Evolutionary conservation across 192 early-diverging fungal genomes (phyloP).

Genomic region (Coemansia sp.): DNA sequence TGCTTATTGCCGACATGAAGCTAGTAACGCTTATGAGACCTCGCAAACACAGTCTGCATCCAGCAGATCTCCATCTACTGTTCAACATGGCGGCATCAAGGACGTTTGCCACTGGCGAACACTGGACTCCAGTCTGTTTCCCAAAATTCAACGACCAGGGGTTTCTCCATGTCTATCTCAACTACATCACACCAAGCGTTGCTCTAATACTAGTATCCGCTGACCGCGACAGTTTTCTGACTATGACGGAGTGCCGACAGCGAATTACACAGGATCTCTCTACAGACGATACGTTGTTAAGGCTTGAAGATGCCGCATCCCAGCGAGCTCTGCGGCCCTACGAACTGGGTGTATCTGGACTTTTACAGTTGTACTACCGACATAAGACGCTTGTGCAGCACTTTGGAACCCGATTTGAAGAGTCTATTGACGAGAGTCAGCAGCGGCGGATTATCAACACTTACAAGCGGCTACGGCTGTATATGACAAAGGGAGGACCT

Average conservation of each 20-base stretch:
- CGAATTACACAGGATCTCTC: conserved; percentile 53
- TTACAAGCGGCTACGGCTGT: conserved; percentile 56
- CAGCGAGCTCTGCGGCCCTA: conserved; percentile 44
- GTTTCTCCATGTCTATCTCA: conserved; percentile 86
- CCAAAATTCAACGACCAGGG: conserved; percentile 84
- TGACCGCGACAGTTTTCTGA: conserved; percentile 82
- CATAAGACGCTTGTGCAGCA: conserved; percentile 44
- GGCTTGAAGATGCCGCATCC: conserved; percentile 51
- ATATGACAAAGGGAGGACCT: conserved; percentile 27
- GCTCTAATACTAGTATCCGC: conserved; percentile 74
- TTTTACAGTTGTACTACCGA: conserved; percentile 46
- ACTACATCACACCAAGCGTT: conserved; percentile 69
- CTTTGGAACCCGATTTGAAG: conserved; percentile 40
- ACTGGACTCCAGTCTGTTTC: conserved; percentile 94
- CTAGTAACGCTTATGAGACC: conserved; percentile 73
- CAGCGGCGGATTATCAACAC: conserved; percentile 54
- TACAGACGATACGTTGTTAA: conserved; percentile 39
- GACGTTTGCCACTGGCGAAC: conserved; percentile 76
- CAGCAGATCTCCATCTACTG: conserved; percentile 77
- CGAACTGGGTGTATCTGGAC: conserved; percentile 29
- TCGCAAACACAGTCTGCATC: conserved; percentile 75
- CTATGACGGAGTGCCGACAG: conserved; percentile 66
- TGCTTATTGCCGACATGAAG: conserved; percentile 73
- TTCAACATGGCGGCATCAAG: conserved; percentile 79
- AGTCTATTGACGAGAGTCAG: conserved; percentile 18